Conservation (phyloP, 352 stramenopile species). For the Pythium aphanidermatum region DNA sequence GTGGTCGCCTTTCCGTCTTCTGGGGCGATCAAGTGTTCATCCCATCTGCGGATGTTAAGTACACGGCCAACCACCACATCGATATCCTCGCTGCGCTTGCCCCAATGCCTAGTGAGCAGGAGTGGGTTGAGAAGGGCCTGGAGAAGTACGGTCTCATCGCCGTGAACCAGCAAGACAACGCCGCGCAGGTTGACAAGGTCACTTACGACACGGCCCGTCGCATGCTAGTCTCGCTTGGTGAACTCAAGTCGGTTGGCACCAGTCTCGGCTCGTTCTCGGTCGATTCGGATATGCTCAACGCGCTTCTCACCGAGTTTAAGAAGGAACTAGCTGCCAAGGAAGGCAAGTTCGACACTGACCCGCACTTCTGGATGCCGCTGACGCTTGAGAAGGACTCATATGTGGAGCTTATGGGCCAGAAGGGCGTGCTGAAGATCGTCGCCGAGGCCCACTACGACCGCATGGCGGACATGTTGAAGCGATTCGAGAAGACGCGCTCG, state of each 20-base stretch:
- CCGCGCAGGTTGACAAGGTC: conserved; percentile 97
- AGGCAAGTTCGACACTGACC: conserved; percentile 96
- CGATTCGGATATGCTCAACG: conserved; percentile 87
- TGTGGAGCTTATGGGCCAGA: conserved; percentile 93
- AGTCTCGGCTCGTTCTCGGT: conserved; percentile 96
- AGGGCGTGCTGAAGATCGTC: conserved; percentile 74
- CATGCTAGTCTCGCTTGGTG: conserved; percentile 90
- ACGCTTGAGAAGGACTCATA: conserved; percentile 92
- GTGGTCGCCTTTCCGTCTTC: conserved; percentile 95
- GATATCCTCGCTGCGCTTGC: conserved; percentile 96
- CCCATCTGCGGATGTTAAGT: conserved; percentile 89
- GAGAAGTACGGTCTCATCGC: conserved; percentile 99
- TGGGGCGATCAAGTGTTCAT: conserved; percentile 99
- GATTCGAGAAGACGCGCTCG: conserved; percentile 66
- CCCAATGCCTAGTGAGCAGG: conserved; percentile 88
- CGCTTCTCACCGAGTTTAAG: conserved; percentile 91
- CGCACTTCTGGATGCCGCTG: conserved; percentile 98
- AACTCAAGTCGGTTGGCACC: conserved; percentile 94
- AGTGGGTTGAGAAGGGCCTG: conserved; percentile 94
- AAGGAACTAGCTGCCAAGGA: conserved; percentile 87
- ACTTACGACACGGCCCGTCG: conserved; percentile 93
- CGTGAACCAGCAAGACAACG: conserved; percentile 90
- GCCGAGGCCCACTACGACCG: conserved; percentile 86
- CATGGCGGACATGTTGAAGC: conserved; percentile 89
- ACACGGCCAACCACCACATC: conserved; percentile 93